These are phyloP conservation scores for Mucor indicus DNA, from an alignment of 371 early-diverging fungal genomes.

Conservation along the genomic window DNA sequence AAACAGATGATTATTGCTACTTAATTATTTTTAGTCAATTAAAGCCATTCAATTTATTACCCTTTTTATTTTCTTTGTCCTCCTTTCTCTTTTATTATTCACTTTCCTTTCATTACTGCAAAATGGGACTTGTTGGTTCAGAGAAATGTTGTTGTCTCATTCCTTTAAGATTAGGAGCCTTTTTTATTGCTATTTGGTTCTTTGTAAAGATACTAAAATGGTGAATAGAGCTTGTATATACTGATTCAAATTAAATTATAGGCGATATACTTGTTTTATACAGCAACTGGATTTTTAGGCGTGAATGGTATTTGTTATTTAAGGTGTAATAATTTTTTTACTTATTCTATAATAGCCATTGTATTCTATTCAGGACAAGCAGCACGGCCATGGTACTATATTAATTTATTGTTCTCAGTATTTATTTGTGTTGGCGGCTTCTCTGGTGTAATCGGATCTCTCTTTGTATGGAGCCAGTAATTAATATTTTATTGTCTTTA, in stretches of 20 bases:
- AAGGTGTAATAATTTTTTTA: not conserved
- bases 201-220: slow-evolving; percentile 26
- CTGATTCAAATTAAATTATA: not conserved
- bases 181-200: slow-evolving; percentile 47
- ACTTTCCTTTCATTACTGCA: not conserved
- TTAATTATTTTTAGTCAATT: slow-evolving; percentile 2
- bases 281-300: slow-evolving; percentile 25
- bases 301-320: slow-evolving; percentile 17
- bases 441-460: slow-evolving; percentile 21
- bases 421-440: slow-evolving; percentile 23
- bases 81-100: not conserved
- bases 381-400: slow-evolving; percentile 21
- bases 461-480: no score
- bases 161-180: slow-evolving; percentile 43
- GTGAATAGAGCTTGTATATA: not conserved
- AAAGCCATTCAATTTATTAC: no score
- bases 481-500: not conserved
- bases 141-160: slow-evolving; percentile 51
- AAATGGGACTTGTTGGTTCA: slow-evolving; percentile 41
- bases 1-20: no score
- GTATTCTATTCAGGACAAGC: slow-evolving; percentile 23
- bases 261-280: slow-evolving; percentile 24
- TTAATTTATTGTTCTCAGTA: slow-evolving; percentile 19
- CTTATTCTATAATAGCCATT: slow-evolving; percentile 11
- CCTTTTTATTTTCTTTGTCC: slow-evolving; percentile 2